phyloP scores from a whole-genome alignment of 179 eudicot genomes.

The Beta lomatogona region DNA sequence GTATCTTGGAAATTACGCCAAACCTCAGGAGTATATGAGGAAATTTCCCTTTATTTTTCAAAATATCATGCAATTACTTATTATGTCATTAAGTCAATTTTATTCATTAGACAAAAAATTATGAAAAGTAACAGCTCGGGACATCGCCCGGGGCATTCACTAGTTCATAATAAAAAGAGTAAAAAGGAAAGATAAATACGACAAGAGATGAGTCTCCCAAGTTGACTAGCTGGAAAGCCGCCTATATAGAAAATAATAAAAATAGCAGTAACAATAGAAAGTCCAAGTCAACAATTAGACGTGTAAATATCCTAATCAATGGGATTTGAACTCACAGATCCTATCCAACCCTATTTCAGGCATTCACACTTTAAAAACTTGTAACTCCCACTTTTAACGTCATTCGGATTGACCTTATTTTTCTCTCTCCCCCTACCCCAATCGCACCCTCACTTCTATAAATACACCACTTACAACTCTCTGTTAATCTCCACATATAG shows the following conservation, averaged over 20 bases:
- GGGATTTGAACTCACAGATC: neutral
- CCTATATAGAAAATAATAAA: neutral
- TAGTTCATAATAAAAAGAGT: too few species aligned
- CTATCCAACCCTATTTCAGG: neutral
- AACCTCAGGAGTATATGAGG: too few species aligned
- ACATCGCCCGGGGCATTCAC: too few species aligned
- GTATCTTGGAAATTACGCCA: too few species aligned
- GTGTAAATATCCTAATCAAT: conserved; percentile 5
- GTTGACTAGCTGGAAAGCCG: neutral
- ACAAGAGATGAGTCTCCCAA: too few species aligned
- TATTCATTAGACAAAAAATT: too few species aligned
- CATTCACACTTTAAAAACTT: neutral
- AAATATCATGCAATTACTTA: too few species aligned
- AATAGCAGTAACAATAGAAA: neutral
- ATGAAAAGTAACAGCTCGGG: too few species aligned
- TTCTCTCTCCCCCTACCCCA: conserved; percentile 6
- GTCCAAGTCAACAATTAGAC: conserved; percentile 2
- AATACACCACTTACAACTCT: conserved; percentile 6
- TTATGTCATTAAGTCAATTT: too few species aligned
- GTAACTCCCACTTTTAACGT: neutral
- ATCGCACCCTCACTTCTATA: neutral
- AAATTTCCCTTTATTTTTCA: too few species aligned
- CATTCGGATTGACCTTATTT: neutral
- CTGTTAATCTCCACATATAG: neutral
- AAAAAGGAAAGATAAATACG: too few species aligned